These are phyloP conservation scores for Alternaria triticimaculans DNA, from an alignment of 2,329 filamentous ascomycete species.

Conservation along the genomic window DNA sequence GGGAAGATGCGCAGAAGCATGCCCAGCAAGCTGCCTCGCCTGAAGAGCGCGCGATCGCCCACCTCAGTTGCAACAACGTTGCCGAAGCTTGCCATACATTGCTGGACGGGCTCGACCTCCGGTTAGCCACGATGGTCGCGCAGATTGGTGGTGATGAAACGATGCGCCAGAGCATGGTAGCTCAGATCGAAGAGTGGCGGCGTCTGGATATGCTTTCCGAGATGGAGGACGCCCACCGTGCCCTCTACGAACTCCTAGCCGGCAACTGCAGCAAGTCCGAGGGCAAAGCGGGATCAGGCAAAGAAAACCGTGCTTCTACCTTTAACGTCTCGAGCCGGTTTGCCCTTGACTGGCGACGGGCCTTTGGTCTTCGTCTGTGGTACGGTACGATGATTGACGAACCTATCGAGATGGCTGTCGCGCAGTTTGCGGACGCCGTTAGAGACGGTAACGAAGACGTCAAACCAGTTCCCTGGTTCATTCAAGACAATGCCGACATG, in stretches of 20 bases:
- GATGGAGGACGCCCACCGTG: slow-evolving; percentile 81
- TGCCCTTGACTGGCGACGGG: slow-evolving; percentile 88
- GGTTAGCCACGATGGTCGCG: slow-evolving; percentile 82
- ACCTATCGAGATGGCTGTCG: slow-evolving; percentile 74
- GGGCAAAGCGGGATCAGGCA: slow-evolving; percentile 73
- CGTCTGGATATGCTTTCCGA: slow-evolving; percentile 84
- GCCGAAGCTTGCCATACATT: slow-evolving; percentile 83
- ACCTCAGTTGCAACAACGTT: slow-evolving; percentile 79
- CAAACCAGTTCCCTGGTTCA: slow-evolving; percentile 74
- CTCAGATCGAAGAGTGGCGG: slow-evolving; percentile 85
- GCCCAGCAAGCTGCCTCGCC: slow-evolving; percentile 66
- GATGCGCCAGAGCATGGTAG: slow-evolving; percentile 75
- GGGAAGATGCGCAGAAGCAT: slow-evolving; percentile 48
- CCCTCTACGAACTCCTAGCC: slow-evolving; percentile 86
- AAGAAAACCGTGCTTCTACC: slow-evolving; percentile 79
- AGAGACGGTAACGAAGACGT: slow-evolving; percentile 71
- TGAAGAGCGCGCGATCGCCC: slow-evolving; percentile 84
- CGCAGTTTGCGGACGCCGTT: slow-evolving; percentile 76
- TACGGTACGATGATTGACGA: slow-evolving; percentile 76
- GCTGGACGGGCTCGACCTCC: slow-evolving; percentile 76
- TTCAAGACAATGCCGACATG: slow-evolving; percentile 63
- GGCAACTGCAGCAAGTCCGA: slow-evolving; percentile 87
- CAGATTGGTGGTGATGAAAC: slow-evolving; percentile 78
- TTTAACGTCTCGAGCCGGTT: slow-evolving; percentile 87
- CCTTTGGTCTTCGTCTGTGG: slow-evolving; percentile 90